phyloP scores from a whole-genome alignment of 352 stramenopile species.

The Lagenidium sp. region DNA sequence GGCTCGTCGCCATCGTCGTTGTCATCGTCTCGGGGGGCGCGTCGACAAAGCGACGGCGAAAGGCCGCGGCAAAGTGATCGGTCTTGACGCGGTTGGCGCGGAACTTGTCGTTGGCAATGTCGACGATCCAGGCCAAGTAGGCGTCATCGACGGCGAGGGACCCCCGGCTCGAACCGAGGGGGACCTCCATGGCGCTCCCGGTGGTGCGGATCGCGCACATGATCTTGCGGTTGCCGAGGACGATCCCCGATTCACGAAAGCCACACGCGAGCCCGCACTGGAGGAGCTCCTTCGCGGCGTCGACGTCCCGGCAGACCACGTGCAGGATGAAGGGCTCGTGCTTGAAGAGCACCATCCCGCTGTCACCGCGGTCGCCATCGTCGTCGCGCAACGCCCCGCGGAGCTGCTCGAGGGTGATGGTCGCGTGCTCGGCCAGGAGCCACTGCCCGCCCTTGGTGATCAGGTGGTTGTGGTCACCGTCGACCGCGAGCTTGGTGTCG shows the following conservation, averaged over 20 bases:
- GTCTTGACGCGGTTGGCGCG: slow-evolving; percentile 64
- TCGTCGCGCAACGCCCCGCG: slow-evolving; percentile 17
- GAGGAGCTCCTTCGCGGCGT: slow-evolving; percentile 69
- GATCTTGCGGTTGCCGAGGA: slow-evolving; percentile 81
- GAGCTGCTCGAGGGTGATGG: slow-evolving; percentile 66
- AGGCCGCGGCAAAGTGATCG: slow-evolving; percentile 53
- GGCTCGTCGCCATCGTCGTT: not conserved
- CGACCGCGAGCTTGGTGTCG: not conserved
- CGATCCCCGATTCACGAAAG: slow-evolving; percentile 87
- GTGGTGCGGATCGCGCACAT: slow-evolving; percentile 89
- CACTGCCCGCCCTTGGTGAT: slow-evolving; percentile 88
- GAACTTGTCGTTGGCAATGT: slow-evolving; percentile 84
- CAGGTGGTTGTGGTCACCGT: slow-evolving; percentile 26
- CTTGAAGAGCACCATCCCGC: slow-evolving; percentile 90
- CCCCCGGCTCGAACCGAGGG: slow-evolving; percentile 38
- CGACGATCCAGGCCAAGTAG: slow-evolving; percentile 70
- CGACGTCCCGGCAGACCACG: slow-evolving; percentile 75
- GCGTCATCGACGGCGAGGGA: slow-evolving; percentile 52
- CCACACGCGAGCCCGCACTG: slow-evolving; percentile 76
- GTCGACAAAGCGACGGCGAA: slow-evolving; percentile 29
- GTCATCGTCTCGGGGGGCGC: not conserved
- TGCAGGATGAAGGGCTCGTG: slow-evolving; percentile 92
- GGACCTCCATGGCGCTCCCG: slow-evolving; percentile 83
- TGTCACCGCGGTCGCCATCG: not conserved
- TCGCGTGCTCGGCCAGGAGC: slow-evolving; percentile 76